Base-by-base conservation (phyloP, 2,329 filamentous ascomycete species). In the Tolypocladium album region DNA sequence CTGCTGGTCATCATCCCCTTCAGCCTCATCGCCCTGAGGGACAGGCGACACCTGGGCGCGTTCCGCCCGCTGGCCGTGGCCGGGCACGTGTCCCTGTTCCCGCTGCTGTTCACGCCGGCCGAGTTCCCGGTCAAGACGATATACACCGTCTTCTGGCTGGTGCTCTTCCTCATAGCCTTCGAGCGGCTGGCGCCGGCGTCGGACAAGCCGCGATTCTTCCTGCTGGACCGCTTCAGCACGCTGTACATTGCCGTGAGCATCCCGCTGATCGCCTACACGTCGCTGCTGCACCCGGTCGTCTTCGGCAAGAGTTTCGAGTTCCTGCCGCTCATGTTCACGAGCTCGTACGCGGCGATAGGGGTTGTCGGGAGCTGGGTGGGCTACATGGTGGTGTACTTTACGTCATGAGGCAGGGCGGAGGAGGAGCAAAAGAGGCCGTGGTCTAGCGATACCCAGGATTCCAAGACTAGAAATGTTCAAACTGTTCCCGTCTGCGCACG, bases 311-410 rank as follows among this genome's bases (percentile, higher is more conserved):
- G 79, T 64, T 90, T 89, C 67, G 91, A 97, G 74, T 99, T 97
- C 73, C 75, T 99, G 59, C 94, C 94, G 34, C 78, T 97, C 67
- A 97, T 99, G 93, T 94, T 97, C 71, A 97, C 88, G 66, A 97
- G 93, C 78, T 89, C 90, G 15, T 99, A 97, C 74, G 90, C 89
- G 40, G 94, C 94, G 5, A 79, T 97, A 61, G 94, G 94, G n/a
- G 92, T 97, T 0, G 86, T 97, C 22, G 92, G 91, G 3, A 97
- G 94, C 75, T 97, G 93, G 93, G 69, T 97, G 47, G 92, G 94
- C 12, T 97, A 96, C 72, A 85, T 92, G 77, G 89, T 96, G 39
- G 92, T 97, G 57, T 97, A 93, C 75, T 92, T 97, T 68, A 79
- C 81, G 8, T 81, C 80, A 40, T 83, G 60, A 69, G 22, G 45